These are phyloP conservation scores for Hypoxylon sp. DNA, from an alignment of 2,329 filamentous ascomycete species.

Conservation along the genomic window DNA sequence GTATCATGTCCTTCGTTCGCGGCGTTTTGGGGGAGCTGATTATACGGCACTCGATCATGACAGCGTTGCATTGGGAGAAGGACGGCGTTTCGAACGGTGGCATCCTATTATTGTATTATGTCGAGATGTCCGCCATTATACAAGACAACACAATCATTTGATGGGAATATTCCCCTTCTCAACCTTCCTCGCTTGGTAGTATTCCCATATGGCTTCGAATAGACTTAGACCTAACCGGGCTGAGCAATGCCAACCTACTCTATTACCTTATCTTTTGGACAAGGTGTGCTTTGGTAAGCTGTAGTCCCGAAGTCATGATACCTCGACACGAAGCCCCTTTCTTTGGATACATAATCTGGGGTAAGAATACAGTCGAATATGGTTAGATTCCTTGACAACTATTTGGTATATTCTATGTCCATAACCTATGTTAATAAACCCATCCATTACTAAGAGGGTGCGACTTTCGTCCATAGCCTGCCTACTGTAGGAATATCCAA, in stretches of 20 bases:
- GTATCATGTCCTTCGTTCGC: constrained; percentile 38
- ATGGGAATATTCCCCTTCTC: neutral
- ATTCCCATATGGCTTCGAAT: neutral
- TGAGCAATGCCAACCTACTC: neutral
- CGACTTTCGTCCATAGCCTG: neutral
- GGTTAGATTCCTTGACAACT: neutral
- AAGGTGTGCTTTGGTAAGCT: neutral
- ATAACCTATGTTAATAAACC: too few relatives aligned
- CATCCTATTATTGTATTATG: constrained; percentile 12
- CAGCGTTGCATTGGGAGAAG: constrained; percentile 15
- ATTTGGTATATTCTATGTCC: neutral
- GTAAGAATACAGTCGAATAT: too few relatives aligned
- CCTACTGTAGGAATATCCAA: neutral
- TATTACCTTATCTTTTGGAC: neutral
- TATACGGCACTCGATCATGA: constrained; percentile 19
- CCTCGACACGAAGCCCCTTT: neutral
- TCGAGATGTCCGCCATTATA: neutral
- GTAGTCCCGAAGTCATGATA: neutral
- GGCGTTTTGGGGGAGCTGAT: constrained; percentile 37
- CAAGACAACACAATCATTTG: neutral
- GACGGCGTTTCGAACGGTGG: constrained; percentile 18
- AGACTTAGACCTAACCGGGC: constrained; percentile 5
- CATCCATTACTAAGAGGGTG: too few relatives aligned
- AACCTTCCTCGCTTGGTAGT: neutral
- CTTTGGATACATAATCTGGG: too few relatives aligned